phyloP scores from a whole-genome alignment of 2,329 filamentous ascomycete species.

The Sclerotinia nivalis region DNA sequence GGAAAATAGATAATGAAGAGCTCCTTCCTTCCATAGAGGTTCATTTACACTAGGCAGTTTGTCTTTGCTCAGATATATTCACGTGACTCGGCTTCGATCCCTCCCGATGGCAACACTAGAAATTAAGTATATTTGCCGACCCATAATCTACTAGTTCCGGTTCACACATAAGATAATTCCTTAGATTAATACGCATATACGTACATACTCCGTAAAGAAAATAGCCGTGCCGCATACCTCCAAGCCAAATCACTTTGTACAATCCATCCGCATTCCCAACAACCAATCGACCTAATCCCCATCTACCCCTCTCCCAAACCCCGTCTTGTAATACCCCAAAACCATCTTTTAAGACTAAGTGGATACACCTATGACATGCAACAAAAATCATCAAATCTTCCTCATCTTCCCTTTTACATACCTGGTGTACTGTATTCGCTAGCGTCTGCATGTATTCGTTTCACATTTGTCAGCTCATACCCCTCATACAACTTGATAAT shows the following conservation, averaged over 20 bases:
- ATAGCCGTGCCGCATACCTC: neutral
- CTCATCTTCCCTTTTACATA: neutral
- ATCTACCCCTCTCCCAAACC: too few species aligned
- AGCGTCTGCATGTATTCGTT: neutral
- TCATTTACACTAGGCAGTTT: too few species aligned
- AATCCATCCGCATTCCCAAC: neutral
- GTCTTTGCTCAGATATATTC: too few species aligned
- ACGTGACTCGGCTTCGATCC: too few species aligned
- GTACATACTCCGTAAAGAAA: neutral
- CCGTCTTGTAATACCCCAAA: neutral
- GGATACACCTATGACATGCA: conserved; percentile 8
- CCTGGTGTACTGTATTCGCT: neutral
- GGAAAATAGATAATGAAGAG: too few species aligned
- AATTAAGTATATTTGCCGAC: neutral
- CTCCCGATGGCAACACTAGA: too few species aligned
- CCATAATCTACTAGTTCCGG: neutral
- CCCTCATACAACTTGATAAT: neutral
- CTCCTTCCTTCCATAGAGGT: too few species aligned
- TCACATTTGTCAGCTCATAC: conserved; percentile 7
- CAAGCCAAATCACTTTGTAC: neutral
- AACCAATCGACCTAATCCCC: neutral
- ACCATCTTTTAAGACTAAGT: neutral
- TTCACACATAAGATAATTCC: neutral
- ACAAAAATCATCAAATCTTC: neutral
- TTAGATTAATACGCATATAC: too few species aligned